Percentiles rank a stretch among this genome's conserved stretches.
Conservation (phyloP, 2,329 filamentous ascomycete genomes). For the Aspergillus pseudonomiae region DNA sequence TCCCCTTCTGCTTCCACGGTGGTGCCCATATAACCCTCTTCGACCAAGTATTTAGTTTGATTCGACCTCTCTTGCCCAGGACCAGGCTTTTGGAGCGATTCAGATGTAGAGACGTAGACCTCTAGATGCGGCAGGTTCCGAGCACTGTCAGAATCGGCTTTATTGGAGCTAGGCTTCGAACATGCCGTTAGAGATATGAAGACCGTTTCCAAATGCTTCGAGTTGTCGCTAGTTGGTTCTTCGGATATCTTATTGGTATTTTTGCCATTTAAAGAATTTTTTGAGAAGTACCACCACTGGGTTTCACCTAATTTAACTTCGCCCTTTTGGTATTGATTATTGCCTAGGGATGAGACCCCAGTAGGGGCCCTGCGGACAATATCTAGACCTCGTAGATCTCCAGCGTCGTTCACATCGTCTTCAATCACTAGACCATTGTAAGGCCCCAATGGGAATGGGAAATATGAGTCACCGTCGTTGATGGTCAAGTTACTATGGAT, state of each 20-base stretch:
- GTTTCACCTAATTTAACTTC: conserved; percentile 67
- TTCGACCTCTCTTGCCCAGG: conserved; percentile 53
- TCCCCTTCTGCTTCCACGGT: conserved; percentile 64
- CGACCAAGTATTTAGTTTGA: conserved; percentile 55
- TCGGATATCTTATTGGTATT: conserved; percentile 39
- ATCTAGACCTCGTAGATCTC: conserved; percentile 35
- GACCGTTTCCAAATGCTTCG: conserved; percentile 54
- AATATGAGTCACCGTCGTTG: conserved; percentile 33
- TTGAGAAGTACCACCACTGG: conserved; percentile 66
- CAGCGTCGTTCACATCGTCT: conserved; percentile 33
- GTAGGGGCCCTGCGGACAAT: conserved; percentile 62
- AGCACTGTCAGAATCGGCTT: conserved; percentile 43
- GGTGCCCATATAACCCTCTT: conserved; percentile 70
- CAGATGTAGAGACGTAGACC: conserved; percentile 73
- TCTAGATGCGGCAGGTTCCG: conserved; percentile 69
- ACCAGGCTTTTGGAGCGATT: conserved; percentile 67
- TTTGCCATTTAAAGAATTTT: conserved; percentile 55
- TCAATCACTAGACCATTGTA: conserved; percentile 36
- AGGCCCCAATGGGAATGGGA: conserved; percentile 30
- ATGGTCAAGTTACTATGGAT: conserved; percentile 54
- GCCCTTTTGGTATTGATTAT: conserved; percentile 65
- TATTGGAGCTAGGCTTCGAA: conserved; percentile 67
- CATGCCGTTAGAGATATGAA: conserved; percentile 90
- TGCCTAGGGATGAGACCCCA: conserved; percentile 55
- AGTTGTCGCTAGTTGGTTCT: conserved; percentile 30